Evolutionary conservation across 345 rosid species (phyloP), one percentile per base, ranked within the genome.

Genomic region (Eucalyptus microcorys): DNA sequence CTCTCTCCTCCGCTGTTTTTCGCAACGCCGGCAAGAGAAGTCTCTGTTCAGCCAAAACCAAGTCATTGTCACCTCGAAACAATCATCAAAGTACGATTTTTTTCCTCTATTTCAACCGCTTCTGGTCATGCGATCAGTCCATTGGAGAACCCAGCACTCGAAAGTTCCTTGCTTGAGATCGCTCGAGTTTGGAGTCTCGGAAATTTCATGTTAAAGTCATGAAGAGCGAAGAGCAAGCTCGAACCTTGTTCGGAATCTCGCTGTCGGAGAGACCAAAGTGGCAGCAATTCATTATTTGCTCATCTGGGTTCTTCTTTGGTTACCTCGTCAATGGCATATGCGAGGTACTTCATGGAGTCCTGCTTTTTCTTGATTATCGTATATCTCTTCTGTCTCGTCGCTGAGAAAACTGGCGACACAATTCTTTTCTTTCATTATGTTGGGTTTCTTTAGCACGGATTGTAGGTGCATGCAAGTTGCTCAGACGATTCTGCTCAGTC

Each of bases 241-340:
- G 94, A 90, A 93, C 93, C 86, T 89, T 96, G 88, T 96, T 96
- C 81, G 98, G 99, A 43, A 94, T 96, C 87, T 93, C 94, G 40
- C 95, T 96, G 21, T 93, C 97, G 49, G 93, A 91, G 89, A 93
- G 96, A 89, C 95, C 98, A 40, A 92, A 88, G 89, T 96, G 98
- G 98, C 93, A 96, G 55, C 99, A 95, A 87, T 96, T 97, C 91
- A 94, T 97, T 40, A 94, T 97, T 40, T 96, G 98, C 90, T 95
- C 98, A 89, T 96, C 99, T 90, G 98, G 99, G 40, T 96, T 97
- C 93, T 97, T 96, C 98, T 96, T 97, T 59, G 98, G 99, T 84
- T 96, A 97, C 89, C 99, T 97, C 88, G 95, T 96, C 88, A 97
- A 96, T 91, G 99, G 99, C 92, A 87, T 97, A 88, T 97, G 98